These are phyloP conservation scores for Larix kaempferi DNA, from an alignment of 75 land plant species.

Conservation along the genomic window DNA sequence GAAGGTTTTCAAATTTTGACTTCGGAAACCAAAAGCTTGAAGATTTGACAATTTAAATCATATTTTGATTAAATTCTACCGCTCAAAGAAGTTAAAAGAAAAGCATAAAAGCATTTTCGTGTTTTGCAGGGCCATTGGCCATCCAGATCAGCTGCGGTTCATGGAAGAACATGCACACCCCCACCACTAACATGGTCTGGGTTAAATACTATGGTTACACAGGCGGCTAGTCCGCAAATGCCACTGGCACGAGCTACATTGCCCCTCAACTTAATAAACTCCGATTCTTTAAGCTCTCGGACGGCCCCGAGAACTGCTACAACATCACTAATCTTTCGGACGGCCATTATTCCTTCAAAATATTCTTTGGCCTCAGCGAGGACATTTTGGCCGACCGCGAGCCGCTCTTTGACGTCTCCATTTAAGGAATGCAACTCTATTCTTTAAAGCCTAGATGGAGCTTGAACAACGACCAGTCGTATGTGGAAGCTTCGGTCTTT, in stretches of 20 bases:
- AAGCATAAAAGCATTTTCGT: neutral
- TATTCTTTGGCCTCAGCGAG: constrained; percentile 63
- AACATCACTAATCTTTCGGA: constrained; percentile 49
- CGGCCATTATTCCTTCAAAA: constrained; percentile 72
- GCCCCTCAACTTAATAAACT: constrained; percentile 57
- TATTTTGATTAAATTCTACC: too few species aligned
- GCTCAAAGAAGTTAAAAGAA: too few species aligned
- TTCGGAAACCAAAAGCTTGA: too few species aligned
- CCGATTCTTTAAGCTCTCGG: constrained; percentile 73
- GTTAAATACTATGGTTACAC: constrained; percentile 73
- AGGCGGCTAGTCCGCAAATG: constrained; percentile 73
- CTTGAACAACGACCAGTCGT: constrained; percentile 45
- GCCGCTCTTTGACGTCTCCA: constrained; percentile 83
- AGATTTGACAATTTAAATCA: too few species aligned
- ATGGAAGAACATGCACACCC: constrained; percentile 39
- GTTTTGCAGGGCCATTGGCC: constrained; percentile 60
- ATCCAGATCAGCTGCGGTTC: constrained; percentile 91
- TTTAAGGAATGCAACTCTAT: constrained; percentile 79
- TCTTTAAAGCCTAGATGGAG: constrained; percentile 81
- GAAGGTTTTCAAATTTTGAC: too few species aligned
- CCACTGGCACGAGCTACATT: constrained; percentile 45
- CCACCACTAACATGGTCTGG: constrained; percentile 62
- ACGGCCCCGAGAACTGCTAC: constrained; percentile 94
- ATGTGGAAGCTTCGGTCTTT: constrained; percentile 65
- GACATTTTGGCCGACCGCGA: constrained; percentile 55